Percentiles rank a stretch among this genome's conserved stretches.
phyloP scores from a whole-genome alignment of 306 rosid species.

The Cyclanthera cordifolia region DNA sequence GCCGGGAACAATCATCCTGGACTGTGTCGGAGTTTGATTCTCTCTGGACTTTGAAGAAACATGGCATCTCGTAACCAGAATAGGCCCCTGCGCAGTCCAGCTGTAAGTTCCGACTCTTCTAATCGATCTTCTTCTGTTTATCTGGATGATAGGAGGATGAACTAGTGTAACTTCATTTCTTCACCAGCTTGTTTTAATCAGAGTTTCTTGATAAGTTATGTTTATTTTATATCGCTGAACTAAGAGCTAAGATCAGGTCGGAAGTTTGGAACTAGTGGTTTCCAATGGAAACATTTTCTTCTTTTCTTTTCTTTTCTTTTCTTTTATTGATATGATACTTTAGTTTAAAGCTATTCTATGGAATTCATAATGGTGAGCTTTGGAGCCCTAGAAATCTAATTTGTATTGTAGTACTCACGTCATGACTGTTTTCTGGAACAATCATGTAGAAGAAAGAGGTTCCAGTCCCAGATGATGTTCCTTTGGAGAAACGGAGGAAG shows the following conservation, averaged over 20 bases:
- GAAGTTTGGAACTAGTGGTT: neutral
- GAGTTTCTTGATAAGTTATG: neutral
- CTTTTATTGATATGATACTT: neutral
- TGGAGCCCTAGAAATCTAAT: neutral
- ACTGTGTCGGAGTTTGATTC: neutral
- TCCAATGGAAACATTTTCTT: neutral
- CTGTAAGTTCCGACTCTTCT: constrained; percentile 25
- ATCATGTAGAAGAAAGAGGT: constrained; percentile 43
- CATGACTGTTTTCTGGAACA: neutral
- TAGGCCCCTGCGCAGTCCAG: constrained; percentile 64
- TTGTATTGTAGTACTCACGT: neutral
- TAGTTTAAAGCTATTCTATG: neutral
- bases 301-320: no score
- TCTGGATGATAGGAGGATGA: neutral
- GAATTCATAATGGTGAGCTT: neutral
- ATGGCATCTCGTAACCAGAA: constrained; percentile 86
- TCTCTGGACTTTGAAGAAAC: neutral
- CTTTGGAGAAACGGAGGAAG: constrained; percentile 50
- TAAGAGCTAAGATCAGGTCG: neutral
- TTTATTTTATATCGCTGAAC: neutral
- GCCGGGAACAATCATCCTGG: neutral
- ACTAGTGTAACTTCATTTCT: neutral
- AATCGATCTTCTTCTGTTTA: neutral
- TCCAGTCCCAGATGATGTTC: constrained; percentile 32
- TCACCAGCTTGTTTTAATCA: neutral